Evolutionary conservation across 2,329 filamentous ascomycete genomes (phyloP).

Genomic region (Colletotrichum paranaense): DNA sequence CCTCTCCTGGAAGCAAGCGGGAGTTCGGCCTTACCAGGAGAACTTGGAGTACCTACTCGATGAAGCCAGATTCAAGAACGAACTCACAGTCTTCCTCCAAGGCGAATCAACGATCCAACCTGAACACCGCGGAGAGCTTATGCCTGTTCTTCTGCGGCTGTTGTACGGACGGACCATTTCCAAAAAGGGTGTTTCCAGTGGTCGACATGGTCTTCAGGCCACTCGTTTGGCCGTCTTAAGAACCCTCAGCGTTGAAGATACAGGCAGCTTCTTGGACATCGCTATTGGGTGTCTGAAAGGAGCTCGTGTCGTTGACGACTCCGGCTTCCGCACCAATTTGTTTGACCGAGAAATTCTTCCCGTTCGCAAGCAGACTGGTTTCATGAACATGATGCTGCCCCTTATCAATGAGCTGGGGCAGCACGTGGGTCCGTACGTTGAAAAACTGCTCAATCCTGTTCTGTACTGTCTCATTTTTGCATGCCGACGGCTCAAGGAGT

Average conservation of each 20-base stretch:
- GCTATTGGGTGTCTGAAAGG: constrained; percentile 77
- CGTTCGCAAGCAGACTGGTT: constrained; percentile 85
- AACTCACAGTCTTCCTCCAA: constrained; percentile 89
- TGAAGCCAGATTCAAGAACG: constrained; percentile 91
- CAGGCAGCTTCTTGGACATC: constrained; percentile 85
- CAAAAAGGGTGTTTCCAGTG: constrained; percentile 80
- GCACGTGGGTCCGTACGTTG: constrained; percentile 75
- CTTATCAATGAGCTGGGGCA: constrained; percentile 87
- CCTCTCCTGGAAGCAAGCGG: constrained; percentile 87
- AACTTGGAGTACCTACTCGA: constrained; percentile 89
- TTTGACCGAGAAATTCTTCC: constrained; percentile 71
- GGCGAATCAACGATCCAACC: constrained; percentile 78
- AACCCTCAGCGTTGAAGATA: constrained; percentile 78
- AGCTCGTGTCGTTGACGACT: constrained; percentile 67
- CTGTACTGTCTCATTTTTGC: constrained; percentile 84
- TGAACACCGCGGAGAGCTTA: constrained; percentile 77
- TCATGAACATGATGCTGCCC: constrained; percentile 90
- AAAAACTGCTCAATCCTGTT: constrained; percentile 78
- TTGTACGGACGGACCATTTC: constrained; percentile 92
- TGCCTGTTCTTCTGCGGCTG: constrained; percentile 88
- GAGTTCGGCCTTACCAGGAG: constrained; percentile 82
- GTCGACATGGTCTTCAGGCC: constrained; percentile 83
- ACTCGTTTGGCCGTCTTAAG: constrained; percentile 85
- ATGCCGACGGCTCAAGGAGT: constrained; percentile 67
- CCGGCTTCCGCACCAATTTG: constrained; percentile 59